Conservation (phyloP, 257 asterid species). For the Prunella vulgaris region DNA sequence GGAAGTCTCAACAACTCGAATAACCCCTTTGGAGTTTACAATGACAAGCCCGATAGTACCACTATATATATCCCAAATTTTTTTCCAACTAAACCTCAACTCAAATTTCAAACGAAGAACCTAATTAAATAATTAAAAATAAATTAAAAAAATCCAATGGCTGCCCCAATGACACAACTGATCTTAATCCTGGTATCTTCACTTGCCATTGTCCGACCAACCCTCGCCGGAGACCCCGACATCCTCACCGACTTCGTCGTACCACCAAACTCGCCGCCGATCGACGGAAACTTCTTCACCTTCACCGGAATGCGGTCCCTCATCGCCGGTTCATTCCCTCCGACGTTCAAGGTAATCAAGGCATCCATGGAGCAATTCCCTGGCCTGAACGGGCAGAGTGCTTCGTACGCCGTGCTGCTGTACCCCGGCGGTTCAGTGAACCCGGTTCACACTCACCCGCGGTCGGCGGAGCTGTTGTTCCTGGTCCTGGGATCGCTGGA, state of each 20-base stretch:
- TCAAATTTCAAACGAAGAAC: background rate
- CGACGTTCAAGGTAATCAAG: slow-evolving; percentile 35
- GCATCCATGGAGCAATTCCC: slow-evolving; percentile 44
- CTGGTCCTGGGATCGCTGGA: slow-evolving; percentile 35
- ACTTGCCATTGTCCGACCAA: background rate
- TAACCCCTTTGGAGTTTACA: background rate
- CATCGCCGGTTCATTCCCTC: slow-evolving; percentile 29
- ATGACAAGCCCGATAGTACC: background rate
- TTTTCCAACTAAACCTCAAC: background rate
- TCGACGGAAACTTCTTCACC: slow-evolving; percentile 40
- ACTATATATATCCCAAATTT: background rate
- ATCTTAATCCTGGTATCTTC: background rate
- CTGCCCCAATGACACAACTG: background rate
- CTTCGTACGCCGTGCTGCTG: slow-evolving; percentile 44
- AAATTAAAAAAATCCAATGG: slow-evolving; percentile 24
- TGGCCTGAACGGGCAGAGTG: slow-evolving; percentile 45
- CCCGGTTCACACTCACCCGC: slow-evolving; percentile 61
- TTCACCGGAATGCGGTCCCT: slow-evolving; percentile 44
- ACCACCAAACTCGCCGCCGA: slow-evolving; percentile 22
- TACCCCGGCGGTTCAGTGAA: slow-evolving; percentile 45
- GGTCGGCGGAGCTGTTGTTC: slow-evolving; percentile 52
- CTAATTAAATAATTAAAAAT: no score
- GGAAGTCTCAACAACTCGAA: background rate
- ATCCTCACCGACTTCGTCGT: slow-evolving; percentile 43
- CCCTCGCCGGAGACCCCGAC: slow-evolving; percentile 45